These are phyloP conservation scores for Salix suchowensis DNA, from an alignment of 345 rosid species.

Conservation along the genomic window DNA sequence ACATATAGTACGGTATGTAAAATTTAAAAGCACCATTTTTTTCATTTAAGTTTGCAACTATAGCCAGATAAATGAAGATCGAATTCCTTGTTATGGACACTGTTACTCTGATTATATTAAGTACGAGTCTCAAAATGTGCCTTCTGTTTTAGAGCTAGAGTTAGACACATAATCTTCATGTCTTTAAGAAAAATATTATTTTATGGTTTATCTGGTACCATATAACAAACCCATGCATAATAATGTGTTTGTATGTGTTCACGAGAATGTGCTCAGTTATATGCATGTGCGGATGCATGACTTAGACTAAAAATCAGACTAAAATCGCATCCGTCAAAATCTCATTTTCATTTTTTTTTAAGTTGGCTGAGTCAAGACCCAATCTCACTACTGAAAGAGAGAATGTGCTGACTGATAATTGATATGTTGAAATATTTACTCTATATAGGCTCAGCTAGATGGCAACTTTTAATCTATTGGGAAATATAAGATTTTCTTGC, in stretches of 20 bases:
- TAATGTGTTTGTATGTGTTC: neutral
- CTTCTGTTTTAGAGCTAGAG: neutral
- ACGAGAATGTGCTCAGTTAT: neutral
- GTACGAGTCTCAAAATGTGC: too few relatives aligned
- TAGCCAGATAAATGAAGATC: neutral
- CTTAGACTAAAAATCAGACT: neutral
- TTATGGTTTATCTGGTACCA: too few relatives aligned
- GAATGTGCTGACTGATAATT: neutral
- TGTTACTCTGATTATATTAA: neutral
- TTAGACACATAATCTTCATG: neutral
- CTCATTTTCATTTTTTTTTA: neutral
- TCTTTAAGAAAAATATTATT: neutral
- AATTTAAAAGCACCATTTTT: neutral
- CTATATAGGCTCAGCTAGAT: neutral
- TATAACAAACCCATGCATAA: neutral
- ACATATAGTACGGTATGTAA: slow-evolving; percentile 72
- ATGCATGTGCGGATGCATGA: neutral
- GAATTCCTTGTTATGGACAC: neutral
- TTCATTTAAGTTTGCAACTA: neutral
- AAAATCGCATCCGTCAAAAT: neutral
- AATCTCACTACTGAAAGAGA: neutral
- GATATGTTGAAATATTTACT: neutral
- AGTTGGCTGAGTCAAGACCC: neutral
- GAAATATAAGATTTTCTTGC: neutral
- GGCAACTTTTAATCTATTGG: neutral